Percentiles rank a stretch among this genome's conserved stretches.
These are phyloP conservation scores for Chlorella sp. DNA, from an alignment of 139 green algal genomes.

Conservation along the genomic window DNA sequence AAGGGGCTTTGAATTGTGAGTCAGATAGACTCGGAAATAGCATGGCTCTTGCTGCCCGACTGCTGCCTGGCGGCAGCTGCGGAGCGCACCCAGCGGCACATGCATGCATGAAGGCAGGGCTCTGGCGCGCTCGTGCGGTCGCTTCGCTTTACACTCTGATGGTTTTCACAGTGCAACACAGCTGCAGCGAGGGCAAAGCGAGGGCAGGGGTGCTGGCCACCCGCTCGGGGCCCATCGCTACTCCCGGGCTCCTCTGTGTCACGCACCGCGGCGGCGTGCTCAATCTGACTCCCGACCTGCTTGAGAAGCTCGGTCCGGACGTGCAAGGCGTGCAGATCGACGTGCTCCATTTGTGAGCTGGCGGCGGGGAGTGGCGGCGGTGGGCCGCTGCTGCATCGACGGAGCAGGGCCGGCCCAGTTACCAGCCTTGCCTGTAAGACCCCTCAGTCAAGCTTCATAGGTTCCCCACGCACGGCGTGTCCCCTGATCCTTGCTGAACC, in stretches of 20 bases:
- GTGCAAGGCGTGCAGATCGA: conserved; percentile 54
- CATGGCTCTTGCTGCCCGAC: no score
- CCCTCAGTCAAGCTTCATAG: neutral
- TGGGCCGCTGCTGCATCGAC: no score
- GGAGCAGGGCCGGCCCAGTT: no score
- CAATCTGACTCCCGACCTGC: conserved; percentile 66
- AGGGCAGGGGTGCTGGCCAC: conserved; percentile 17
- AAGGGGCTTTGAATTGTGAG: no score
- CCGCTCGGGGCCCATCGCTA: conserved; percentile 35
- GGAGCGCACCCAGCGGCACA: neutral
- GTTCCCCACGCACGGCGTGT: no score
- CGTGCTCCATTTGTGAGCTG: conserved; percentile 67
- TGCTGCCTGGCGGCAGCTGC: neutral
- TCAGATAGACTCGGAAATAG: no score
- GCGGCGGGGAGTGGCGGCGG: neutral
- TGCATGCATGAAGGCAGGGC: neutral
- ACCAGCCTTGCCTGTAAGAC: neutral
- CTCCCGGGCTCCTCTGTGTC: conserved; percentile 63
- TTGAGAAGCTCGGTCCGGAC: conserved; percentile 55
- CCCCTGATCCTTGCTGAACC: neutral
- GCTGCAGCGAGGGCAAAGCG: conserved; percentile 23
- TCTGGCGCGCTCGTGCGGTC: no score
- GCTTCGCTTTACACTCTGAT: neutral
- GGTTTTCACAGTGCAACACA: conserved; percentile 1
- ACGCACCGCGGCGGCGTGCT: conserved; percentile 59